Conservation (phyloP, 306 rosid species). For the Begonia peltatifolia region DNA sequence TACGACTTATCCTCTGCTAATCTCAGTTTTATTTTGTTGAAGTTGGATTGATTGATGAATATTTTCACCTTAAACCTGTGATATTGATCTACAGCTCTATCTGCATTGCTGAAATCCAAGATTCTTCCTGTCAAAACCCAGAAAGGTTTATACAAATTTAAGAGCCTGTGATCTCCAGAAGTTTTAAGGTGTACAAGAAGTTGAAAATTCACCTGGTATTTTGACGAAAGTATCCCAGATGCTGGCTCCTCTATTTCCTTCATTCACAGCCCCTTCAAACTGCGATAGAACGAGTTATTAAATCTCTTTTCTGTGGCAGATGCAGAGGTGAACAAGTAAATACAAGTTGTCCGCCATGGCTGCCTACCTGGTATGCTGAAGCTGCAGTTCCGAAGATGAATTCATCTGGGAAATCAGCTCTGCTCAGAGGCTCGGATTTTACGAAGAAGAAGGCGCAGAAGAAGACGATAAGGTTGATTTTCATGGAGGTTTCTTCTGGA, state of each 20-base stretch:
- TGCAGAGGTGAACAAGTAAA: too few species aligned
- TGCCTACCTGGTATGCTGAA: conserved; percentile 79
- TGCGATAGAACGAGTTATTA: conserved; percentile 3
- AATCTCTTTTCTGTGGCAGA: too few species aligned
- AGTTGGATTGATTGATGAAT: not conserved
- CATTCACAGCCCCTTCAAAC: conserved; percentile 84
- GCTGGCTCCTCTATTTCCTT: conserved; percentile 84
- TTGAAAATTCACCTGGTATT: conserved; percentile 36
- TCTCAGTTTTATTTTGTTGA: not conserved
- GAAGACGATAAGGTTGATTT: not conserved
- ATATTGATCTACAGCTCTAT: conserved; percentile 87
- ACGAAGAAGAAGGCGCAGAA: conserved; percentile 17
- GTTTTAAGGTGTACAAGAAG: too few species aligned
- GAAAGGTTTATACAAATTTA: not conserved
- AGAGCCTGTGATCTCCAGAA: too few species aligned
- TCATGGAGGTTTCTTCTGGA: too few species aligned
- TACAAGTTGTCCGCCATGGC: too few species aligned
- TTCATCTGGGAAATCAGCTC: conserved; percentile 72
- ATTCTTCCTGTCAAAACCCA: conserved; percentile 51
- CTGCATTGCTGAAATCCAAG: conserved; percentile 86
- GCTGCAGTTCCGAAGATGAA: conserved; percentile 91
- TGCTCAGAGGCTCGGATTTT: conserved; percentile 42
- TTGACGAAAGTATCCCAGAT: conserved; percentile 78
- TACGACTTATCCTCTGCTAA: too few species aligned
- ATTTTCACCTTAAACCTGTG: conserved; percentile 73